Percentiles rank a stretch among this genome's conserved stretches.
Evolutionary conservation across 176 grass and related monocot genomes (phyloP).

Genomic region (Zoysia pacifica): DNA sequence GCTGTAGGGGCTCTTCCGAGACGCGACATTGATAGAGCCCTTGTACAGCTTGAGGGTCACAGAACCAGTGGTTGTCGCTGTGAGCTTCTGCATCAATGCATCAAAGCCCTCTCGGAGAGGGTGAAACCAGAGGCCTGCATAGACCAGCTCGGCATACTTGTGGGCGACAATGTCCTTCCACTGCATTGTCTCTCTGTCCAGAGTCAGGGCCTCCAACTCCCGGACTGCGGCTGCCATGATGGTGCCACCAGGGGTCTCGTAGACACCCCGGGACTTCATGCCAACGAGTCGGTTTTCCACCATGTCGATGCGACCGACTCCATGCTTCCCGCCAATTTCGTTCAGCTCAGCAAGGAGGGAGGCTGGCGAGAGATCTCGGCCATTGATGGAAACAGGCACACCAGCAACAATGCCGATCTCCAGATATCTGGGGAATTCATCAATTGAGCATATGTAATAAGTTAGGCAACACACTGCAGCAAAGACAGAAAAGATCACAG

Average conservation of each 20-base stretch:
- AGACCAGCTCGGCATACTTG: constrained; percentile 89
- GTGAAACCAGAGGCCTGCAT: constrained; percentile 85
- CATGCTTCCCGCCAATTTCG: constrained; percentile 74
- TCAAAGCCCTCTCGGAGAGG: constrained; percentile 68
- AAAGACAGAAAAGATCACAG: neutral
- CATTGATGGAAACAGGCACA: constrained; percentile 82
- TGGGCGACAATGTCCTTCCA: constrained; percentile 71
- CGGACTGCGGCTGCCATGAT: constrained; percentile 72
- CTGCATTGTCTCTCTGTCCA: constrained; percentile 80
- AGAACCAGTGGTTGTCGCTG: constrained; percentile 53
- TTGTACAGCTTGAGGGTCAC: constrained; percentile 90
- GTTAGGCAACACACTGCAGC: neutral
- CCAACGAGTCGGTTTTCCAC: constrained; percentile 90
- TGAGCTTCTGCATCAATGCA: constrained; percentile 71
- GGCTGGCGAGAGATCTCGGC: constrained; percentile 67
- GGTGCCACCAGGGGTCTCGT: constrained; percentile 92
- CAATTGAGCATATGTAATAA: neutral
- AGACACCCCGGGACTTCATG: constrained; percentile 94
- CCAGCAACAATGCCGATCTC: constrained; percentile 78
- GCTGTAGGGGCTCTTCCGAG: constrained; percentile 72
- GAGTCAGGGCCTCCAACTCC: constrained; percentile 72
- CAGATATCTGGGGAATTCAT: constrained; percentile 58
- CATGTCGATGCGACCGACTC: constrained; percentile 83
- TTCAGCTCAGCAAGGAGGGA: constrained; percentile 80
- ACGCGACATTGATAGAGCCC: constrained; percentile 56